Base-by-base conservation (phyloP, 148 eudicot genomes). In the Chenopodium berlandieri region DNA sequence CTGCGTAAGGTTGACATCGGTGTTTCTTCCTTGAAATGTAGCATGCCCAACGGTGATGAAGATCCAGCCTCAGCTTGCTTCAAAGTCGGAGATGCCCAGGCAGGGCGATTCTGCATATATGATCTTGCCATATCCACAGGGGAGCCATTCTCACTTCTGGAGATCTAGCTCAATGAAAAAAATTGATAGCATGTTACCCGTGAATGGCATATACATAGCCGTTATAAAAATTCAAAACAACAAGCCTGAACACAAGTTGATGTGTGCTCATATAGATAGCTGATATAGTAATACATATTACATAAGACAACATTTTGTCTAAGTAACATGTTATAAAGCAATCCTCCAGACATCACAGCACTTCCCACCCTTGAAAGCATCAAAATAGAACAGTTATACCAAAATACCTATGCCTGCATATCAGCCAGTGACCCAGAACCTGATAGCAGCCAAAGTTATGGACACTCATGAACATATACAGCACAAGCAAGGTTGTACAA, bases 101-200 rank as follows among this genome's bases (percentile, higher is more conserved):
- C 88, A 85, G 94, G 90, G 65, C 95, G 94, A 65, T 85, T 90
- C 82, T 80, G 89, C 98, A 95, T 95, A 83, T 91, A 95, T 71
- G 90, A 88, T 83, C 90, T 93, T 62, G 98, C 98, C 87, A 95
- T 71, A 86, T 95, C 95, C 80, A 90, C 90, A 47, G 98, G 98
- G 48, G 98, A 91, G 70, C 90, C 90, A 66, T 73, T 82, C 76
- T 85, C 92, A 62, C 66, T 83, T 67, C 84, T 83, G 67, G 83
- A 75, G 22, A 82, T 85, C 98, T 95, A 87, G 80, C 79, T 83
- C 34, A 31, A 75, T 47, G 20, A 64, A 84, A 52, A 47, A 46
- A 9, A 44, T 52, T 34, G 68, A 32, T 6, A 20, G 12, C 76
- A 66, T 37, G 80, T 52, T 67, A 78, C 2, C 34, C 71, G 63